Evolutionary conservation across 2,329 filamentous ascomycete genomes (phyloP).

Genomic region (Hymenoscyphus fructigenus): DNA sequence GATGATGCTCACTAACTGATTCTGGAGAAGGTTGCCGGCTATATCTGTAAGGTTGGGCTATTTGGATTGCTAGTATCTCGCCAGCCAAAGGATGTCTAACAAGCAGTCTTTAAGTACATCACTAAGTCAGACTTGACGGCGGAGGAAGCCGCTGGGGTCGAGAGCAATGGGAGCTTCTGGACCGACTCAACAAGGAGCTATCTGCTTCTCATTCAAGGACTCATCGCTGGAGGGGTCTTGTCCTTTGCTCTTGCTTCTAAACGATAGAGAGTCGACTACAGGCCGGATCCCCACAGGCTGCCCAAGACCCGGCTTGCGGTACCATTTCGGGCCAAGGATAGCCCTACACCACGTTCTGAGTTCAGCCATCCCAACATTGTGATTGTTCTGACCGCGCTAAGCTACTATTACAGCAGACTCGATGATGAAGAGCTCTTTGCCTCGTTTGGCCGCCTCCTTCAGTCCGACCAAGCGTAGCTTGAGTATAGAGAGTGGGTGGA

Average conservation of each 20-base stretch:
- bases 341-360: constrained; percentile 53
- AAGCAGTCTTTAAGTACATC: constrained; percentile 9
- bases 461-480: constrained; percentile 50
- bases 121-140: constrained; percentile 11
- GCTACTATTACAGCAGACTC: constrained; percentile 58
- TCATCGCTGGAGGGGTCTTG: constrained; percentile 56
- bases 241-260: constrained; percentile 54
- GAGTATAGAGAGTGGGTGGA: constrained; percentile 54
- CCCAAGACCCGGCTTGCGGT: constrained; percentile 51
- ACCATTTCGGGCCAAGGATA: constrained; percentile 60
- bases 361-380: constrained; percentile 62
- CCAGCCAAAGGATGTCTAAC: background rate
- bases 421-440: constrained; percentile 47
- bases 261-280: constrained; percentile 66
- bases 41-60: constrained; percentile 19
- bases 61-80: constrained; percentile 6
- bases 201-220: constrained; percentile 52
- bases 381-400: constrained; percentile 54
- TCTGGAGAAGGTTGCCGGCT: background rate
- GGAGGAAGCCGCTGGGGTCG: constrained; percentile 11
- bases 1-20: constrained; percentile 4
- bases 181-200: constrained; percentile 34
- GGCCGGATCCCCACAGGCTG: constrained; percentile 44
- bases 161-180: constrained; percentile 24
- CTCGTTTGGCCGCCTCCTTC: constrained; percentile 47